phyloP scores from a whole-genome alignment of 257 asterid species.

The Solanum medicagineum region DNA sequence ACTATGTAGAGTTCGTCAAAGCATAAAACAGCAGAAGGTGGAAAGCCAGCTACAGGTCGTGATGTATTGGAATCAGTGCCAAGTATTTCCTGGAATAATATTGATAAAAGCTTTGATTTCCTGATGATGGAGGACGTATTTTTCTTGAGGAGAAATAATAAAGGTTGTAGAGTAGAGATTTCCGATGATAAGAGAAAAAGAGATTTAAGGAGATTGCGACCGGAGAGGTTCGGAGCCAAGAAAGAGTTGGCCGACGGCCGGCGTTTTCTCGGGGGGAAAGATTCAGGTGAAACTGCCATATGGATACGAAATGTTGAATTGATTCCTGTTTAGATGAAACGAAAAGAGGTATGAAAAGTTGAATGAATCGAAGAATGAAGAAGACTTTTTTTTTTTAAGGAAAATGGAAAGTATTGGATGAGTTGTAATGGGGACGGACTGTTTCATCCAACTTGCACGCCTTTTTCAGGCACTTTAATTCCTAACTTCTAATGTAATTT shows the following conservation, averaged over 20 bases:
- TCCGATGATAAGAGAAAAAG: constrained; percentile 48
- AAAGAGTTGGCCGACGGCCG: constrained; percentile 57
- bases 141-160: constrained; percentile 26
- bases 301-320: not conserved
- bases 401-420: not conserved
- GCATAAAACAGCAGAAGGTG: constrained; percentile 66
- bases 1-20: constrained; percentile 70
- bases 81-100: constrained; percentile 58
- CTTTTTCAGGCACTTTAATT: not conserved
- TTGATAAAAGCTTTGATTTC: constrained; percentile 44
- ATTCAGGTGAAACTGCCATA: constrained; percentile 51
- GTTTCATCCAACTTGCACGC: not conserved
- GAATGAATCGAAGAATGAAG: not conserved
- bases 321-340: not conserved
- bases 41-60: constrained; percentile 19
- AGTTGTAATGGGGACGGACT: not conserved
- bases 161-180: constrained; percentile 38
- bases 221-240: constrained; percentile 42
- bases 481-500: not conserved
- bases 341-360: not conserved
- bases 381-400: not conserved
- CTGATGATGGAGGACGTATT: constrained; percentile 44
- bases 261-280: constrained; percentile 58
- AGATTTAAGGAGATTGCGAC: constrained; percentile 46
- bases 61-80: not conserved